Evolutionary conservation across 2,329 filamentous ascomycete genomes (phyloP).

Genomic region (Zymoseptoria brevis): DNA sequence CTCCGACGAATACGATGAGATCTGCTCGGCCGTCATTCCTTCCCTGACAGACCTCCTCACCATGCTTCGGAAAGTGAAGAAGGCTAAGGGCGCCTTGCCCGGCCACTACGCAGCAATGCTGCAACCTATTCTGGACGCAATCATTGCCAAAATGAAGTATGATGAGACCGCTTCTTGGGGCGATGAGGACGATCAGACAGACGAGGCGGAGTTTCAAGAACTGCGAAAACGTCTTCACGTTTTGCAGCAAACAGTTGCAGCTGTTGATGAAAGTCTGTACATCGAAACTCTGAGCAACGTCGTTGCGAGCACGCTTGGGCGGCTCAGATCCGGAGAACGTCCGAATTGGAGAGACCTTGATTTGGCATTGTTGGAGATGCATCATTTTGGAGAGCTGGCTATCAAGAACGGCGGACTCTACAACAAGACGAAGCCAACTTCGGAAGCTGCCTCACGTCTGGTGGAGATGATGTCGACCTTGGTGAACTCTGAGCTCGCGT

Average conservation of each 20-base stretch:
- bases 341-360: constrained; percentile 95
- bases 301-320: constrained; percentile 79
- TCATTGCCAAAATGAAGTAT: constrained; percentile 93
- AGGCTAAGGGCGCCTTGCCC: constrained; percentile 55
- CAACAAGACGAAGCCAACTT: constrained; percentile 72
- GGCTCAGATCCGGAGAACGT: constrained; percentile 64
- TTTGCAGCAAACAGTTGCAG: constrained; percentile 85
- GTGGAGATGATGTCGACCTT: constrained; percentile 92
- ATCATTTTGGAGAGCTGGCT: constrained; percentile 88
- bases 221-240: constrained; percentile 82
- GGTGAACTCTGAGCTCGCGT: constrained; percentile 83
- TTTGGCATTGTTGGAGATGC: constrained; percentile 90
- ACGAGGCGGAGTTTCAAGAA: constrained; percentile 96
- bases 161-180: constrained; percentile 93
- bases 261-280: constrained; percentile 80
- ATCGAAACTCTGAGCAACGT: constrained; percentile 80
- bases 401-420: constrained; percentile 81
- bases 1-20: constrained; percentile 94
- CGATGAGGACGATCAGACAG: constrained; percentile 86
- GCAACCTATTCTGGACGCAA: constrained; percentile 78
- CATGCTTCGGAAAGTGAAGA: constrained; percentile 73
- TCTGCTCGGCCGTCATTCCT: constrained; percentile 91
- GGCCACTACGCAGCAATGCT: constrained; percentile 73
- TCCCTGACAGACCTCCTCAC: constrained; percentile 87
- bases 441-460: constrained; percentile 69